These are phyloP conservation scores for Brettanomyces sp. DNA, from an alignment of 805 yeast species.

Conservation along the genomic window DNA sequence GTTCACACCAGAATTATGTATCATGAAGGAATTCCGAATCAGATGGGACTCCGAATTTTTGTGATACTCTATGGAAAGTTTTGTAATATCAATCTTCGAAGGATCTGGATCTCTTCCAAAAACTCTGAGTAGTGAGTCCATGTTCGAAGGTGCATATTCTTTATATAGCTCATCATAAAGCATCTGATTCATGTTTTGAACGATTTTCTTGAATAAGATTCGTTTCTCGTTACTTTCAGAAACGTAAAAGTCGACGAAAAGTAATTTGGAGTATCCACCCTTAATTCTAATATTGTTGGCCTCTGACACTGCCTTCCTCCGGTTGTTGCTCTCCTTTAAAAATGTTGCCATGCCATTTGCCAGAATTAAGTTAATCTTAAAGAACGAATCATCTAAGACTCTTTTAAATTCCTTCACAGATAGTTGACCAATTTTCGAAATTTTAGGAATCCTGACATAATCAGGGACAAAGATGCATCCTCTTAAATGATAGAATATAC, in stretches of 20 bases:
- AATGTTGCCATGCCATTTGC: conserved; percentile 22
- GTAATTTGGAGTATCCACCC: conserved; percentile 22
- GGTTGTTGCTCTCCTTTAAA: conserved; percentile 20
- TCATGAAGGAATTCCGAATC: conserved; percentile 4
- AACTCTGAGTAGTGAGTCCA: conserved; percentile 4
- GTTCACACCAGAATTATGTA: not conserved
- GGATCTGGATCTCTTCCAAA: conserved; percentile 4
- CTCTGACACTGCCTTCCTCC: conserved; percentile 15
- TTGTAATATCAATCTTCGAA: conserved; percentile 18
- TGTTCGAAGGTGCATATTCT: conserved; percentile 8
- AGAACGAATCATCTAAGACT: conserved; percentile 18
- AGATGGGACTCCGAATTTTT: conserved; percentile 16
- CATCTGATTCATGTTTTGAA: conserved; percentile 11
- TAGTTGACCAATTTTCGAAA: conserved; percentile 18
- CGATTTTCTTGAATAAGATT: conserved; percentile 13
- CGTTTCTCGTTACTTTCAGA: conserved; percentile 14
- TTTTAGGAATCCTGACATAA: conserved; percentile 26
- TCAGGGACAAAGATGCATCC: conserved; percentile 67
- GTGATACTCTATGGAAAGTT: conserved; percentile 15
- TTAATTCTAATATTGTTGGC: conserved; percentile 12
- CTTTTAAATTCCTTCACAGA: conserved; percentile 19
- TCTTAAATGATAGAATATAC: conserved; percentile 47
- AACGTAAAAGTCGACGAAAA: conserved; percentile 24
- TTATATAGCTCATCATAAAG: conserved; percentile 13
- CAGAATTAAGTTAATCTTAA: conserved; percentile 17